Percentiles rank a stretch among this genome's conserved stretches.
Evolutionary conservation across 768 basidiomycete species (phyloP).

Genomic region (Nidula microcarpa): DNA sequence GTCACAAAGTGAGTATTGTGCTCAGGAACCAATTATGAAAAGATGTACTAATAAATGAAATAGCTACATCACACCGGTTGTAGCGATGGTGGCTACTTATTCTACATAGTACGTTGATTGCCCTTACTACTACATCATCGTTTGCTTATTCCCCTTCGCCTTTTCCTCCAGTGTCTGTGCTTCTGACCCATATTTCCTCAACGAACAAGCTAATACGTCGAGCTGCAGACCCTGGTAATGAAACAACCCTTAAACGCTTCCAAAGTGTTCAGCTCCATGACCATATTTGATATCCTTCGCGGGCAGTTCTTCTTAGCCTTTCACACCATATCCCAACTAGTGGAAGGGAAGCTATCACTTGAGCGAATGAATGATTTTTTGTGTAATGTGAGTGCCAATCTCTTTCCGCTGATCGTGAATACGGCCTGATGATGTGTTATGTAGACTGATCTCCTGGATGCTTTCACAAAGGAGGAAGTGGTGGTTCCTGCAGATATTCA

Average conservation of each 20-base stretch:
- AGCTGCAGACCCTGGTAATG: slow-evolving; percentile 5
- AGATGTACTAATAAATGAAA: not conserved
- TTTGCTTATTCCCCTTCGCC: not conserved
- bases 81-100: not conserved
- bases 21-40: not conserved
- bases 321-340: slow-evolving; percentile 15
- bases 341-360: slow-evolving; percentile 58
- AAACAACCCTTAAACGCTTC: slow-evolving; percentile 1
- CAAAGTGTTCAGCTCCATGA: not conserved
- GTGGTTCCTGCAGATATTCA: not conserved
- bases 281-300: slow-evolving; percentile 52
- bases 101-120: not conserved
- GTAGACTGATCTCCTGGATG: slow-evolving; percentile 47
- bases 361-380: slow-evolving; percentile 46
- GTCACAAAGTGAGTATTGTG: slow-evolving; percentile 33
- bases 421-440: not conserved
- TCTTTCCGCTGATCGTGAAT: not conserved
- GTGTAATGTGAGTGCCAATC: slow-evolving; percentile 20
- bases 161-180: too few species aligned
- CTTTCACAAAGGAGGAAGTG: not conserved
- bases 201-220: too few species aligned
- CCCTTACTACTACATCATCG: not conserved
- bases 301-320: slow-evolving; percentile 40
- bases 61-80: not conserved
- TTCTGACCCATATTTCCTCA: too few species aligned